phyloP scores from a whole-genome alignment of 371 early-diverging fungal genomes.

The Actinomortierella wolfii region DNA sequence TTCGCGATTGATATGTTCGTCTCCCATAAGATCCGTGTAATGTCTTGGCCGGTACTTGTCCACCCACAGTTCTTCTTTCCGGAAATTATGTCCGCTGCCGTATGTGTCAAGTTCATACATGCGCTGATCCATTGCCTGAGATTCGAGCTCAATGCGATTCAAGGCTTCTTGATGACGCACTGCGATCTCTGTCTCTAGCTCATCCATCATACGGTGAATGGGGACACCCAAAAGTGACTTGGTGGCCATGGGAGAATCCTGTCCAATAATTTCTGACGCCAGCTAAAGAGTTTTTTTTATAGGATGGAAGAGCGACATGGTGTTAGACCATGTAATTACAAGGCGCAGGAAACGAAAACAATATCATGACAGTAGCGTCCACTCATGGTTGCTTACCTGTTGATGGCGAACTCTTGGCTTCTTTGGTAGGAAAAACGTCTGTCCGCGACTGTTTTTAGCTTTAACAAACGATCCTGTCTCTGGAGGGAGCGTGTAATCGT shows the following conservation, averaged over 20 bases:
- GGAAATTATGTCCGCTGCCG: constrained; percentile 7
- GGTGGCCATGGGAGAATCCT: constrained; percentile 5
- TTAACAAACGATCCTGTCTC: constrained; percentile 35
- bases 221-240: constrained; percentile 38
- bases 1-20: constrained; percentile 87
- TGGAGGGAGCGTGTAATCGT: constrained; percentile 37
- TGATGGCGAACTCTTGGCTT: constrained; percentile 11
- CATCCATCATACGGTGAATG: constrained; percentile 52
- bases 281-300: too few relatives aligned
- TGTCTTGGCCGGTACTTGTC: constrained; percentile 87
- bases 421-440: constrained; percentile 33
- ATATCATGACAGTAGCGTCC: too few relatives aligned
- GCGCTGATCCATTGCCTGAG: constrained; percentile 5
- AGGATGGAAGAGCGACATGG: too few relatives aligned
- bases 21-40: constrained; percentile 93
- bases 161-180: constrained; percentile 41
- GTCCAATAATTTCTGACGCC: not conserved
- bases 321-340: too few relatives aligned
- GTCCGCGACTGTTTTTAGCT: constrained; percentile 21
- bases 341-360: too few relatives aligned
- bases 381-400: too few relatives aligned
- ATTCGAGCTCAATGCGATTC: constrained; percentile 19
- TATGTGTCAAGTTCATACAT: constrained; percentile 5
- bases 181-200: constrained; percentile 47
- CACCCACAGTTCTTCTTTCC: constrained; percentile 74